Conservation (phyloP, 2,329 filamentous ascomycete species). For the Cladosporium velox region DNA sequence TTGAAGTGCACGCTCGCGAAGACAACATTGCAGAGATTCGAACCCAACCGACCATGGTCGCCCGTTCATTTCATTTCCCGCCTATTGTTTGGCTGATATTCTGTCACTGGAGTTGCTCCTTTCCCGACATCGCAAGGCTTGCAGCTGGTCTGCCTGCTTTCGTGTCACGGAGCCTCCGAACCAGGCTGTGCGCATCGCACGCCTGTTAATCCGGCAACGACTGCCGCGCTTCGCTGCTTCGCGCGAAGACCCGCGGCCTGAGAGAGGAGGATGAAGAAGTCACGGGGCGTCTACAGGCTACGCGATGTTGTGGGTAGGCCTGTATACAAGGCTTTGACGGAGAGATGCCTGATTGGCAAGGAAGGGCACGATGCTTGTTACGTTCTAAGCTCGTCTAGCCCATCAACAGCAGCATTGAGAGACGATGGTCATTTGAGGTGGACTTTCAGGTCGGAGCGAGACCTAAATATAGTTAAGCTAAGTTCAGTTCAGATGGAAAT, state of each 20-base stretch:
- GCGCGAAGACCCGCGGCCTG: conserved; percentile 12
- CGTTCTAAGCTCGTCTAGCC: conserved; percentile 12
- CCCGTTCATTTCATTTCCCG: conserved; percentile 17
- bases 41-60: conserved; percentile 10
- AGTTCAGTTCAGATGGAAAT: not conserved
- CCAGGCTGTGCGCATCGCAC: conserved; percentile 1
- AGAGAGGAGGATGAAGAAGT: not conserved
- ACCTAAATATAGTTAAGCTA: not conserved
- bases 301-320: not conserved
- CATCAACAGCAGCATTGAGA: not conserved
- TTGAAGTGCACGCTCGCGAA: not conserved
- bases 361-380: conserved; percentile 1
- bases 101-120: conserved; percentile 7
- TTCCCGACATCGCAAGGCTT: not conserved
- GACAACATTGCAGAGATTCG: conserved; percentile 2
- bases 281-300: conserved; percentile 1
- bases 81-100: conserved; percentile 18
- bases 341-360: not conserved
- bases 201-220: conserved; percentile 17
- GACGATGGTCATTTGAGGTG: conserved; percentile 2
- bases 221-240: conserved; percentile 16
- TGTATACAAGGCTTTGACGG: not conserved
- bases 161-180: conserved; percentile 17
- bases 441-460: not conserved
- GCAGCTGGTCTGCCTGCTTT: conserved; percentile 16